Evolutionary conservation across 1,139 yeast species (phyloP).

Genomic region (Wickerhamomyces sp.): DNA sequence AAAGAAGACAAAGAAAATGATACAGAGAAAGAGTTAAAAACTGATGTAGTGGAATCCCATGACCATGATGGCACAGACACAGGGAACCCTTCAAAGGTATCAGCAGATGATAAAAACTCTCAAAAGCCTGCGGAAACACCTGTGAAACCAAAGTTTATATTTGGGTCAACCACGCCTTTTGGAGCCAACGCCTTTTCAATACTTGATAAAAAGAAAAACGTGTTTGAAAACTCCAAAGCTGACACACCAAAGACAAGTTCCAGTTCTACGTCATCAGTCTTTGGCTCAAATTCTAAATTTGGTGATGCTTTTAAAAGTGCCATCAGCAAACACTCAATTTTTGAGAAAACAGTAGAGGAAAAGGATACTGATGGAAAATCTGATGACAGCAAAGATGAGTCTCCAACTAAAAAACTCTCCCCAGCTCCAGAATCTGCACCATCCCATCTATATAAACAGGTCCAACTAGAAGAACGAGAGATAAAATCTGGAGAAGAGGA

Average conservation of each 20-base stretch:
- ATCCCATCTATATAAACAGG: constrained; percentile 19
- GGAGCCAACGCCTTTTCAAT: constrained; percentile 35
- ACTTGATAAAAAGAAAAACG: constrained; percentile 29
- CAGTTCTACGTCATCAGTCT: constrained; percentile 28
- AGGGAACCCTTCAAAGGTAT: neutral
- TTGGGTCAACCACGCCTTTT: constrained; percentile 53
- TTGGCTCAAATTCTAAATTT: constrained; percentile 59
- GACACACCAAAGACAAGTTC: constrained; percentile 1
- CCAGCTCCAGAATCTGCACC: constrained; percentile 1
- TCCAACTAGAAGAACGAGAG: constrained; percentile 41
- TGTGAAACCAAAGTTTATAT: constrained; percentile 38
- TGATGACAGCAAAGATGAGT: neutral
- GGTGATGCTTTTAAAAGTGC: constrained; percentile 54
- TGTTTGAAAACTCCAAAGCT: constrained; percentile 30
- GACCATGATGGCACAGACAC: too few species aligned
- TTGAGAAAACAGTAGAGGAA: constrained; percentile 33
- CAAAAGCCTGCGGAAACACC: neutral
- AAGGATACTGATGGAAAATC: constrained; percentile 10
- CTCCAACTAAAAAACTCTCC: neutral
- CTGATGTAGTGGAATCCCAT: neutral
- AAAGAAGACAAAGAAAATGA: neutral
- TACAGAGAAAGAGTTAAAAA: constrained; percentile 1
- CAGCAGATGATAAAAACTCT: constrained; percentile 5
- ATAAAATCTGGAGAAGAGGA: constrained; percentile 88
- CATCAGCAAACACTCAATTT: constrained; percentile 47